A percentile compares a stretch with the other conserved stretches of the same genome.
Evolutionary conservation across 208 protist species (phyloP).

Genomic region (Tritrichomonas musculus): DNA sequence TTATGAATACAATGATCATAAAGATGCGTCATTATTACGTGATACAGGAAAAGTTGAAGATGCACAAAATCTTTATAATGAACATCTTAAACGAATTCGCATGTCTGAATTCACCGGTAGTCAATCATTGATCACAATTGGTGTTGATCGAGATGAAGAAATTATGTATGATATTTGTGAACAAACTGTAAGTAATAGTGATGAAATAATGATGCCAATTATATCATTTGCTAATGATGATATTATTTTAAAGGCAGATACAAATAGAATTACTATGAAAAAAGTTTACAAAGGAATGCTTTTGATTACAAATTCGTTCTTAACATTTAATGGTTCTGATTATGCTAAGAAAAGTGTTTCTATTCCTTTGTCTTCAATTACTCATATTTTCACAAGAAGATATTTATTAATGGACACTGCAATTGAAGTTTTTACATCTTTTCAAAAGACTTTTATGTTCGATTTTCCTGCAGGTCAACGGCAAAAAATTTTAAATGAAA

Average conservation of each 20-base stretch:
- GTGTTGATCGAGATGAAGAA: background rate
- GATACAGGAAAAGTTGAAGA: constrained; percentile 2
- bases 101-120: background rate
- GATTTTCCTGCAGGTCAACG: background rate
- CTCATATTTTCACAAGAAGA: background rate
- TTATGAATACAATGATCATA: background rate
- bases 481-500: background rate
- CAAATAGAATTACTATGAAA: background rate
- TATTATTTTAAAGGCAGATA: constrained; percentile 1
- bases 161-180: too few relatives aligned
- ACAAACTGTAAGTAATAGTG: background rate
- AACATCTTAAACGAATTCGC: background rate
- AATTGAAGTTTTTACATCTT: background rate
- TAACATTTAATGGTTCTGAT: background rate
- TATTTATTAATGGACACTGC: background rate
- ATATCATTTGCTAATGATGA: background rate
- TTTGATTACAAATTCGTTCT: background rate
- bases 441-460: background rate
- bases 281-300: background rate
- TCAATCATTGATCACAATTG: background rate
- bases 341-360: background rate
- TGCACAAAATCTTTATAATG: background rate
- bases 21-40: background rate
- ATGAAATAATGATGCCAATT: background rate
- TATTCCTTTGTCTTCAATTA: background rate